A percentile compares a stretch with the other conserved stretches of the same genome.
Evolutionary conservation across 1,284 basidiomycete species (phyloP).

Genomic region (Marasmius sp.): DNA sequence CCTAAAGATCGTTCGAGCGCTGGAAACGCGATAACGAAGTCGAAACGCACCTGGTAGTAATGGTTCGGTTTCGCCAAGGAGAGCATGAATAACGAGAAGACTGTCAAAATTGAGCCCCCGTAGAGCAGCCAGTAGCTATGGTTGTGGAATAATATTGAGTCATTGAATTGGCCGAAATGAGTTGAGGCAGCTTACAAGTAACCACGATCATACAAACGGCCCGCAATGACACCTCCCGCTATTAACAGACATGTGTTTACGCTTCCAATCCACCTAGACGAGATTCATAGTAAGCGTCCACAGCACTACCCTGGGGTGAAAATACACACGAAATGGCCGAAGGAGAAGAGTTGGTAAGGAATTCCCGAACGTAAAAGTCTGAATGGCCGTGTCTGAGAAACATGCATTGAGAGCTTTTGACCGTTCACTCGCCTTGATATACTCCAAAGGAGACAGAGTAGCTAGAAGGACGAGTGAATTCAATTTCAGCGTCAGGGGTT

Average conservation of each 20-base stretch:
- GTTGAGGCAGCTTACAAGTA: slow-evolving; percentile 19
- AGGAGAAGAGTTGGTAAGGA: slow-evolving; percentile 31
- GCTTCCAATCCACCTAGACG: slow-evolving; percentile 49
- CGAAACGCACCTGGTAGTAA: slow-evolving; percentile 23
- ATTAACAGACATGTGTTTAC: slow-evolving; percentile 41
- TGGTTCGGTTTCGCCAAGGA: slow-evolving; percentile 24
- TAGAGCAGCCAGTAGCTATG: slow-evolving; percentile 18
- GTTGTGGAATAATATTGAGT: neutral
- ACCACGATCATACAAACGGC: slow-evolving; percentile 27
- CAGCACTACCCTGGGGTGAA: neutral
- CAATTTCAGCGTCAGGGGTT: neutral
- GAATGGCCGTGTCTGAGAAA: neutral
- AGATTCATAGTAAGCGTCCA: neutral
- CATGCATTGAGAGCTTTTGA: neutral
- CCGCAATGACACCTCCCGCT: slow-evolving; percentile 32
- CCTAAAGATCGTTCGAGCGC: neutral
- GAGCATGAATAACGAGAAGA: slow-evolving; percentile 26
- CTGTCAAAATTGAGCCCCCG: slow-evolving; percentile 18
- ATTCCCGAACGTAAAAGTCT: slow-evolving; percentile 35
- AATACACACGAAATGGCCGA: slow-evolving; percentile 35
- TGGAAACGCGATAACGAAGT: neutral
- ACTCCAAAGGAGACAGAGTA: slow-evolving; percentile 40
- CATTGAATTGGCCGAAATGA: neutral
- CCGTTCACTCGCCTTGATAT: slow-evolving; percentile 32
- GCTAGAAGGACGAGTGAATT: slow-evolving; percentile 15